Evolutionary conservation across 2,329 filamentous ascomycete species (phyloP).

Genomic region (Penicillium sclerotiorum): DNA sequence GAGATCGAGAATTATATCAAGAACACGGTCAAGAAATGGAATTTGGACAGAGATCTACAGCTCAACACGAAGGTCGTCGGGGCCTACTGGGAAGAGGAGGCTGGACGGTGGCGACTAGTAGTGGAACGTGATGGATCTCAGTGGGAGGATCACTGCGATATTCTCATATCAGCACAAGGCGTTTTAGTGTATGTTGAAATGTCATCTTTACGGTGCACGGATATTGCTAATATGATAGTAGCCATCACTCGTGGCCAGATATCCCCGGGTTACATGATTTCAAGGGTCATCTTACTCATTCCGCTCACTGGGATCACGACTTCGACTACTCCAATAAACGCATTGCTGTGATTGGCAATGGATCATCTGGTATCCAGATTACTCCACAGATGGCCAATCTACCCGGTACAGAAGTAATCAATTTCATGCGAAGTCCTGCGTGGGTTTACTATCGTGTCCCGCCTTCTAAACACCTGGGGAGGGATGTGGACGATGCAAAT

Average conservation of each 20-base stretch:
- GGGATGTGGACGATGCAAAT: slow-evolving; percentile 29
- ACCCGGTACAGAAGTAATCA: slow-evolving; percentile 28
- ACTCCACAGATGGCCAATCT: slow-evolving; percentile 12
- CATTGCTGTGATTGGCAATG: slow-evolving; percentile 35
- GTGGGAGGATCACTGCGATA: slow-evolving; percentile 36
- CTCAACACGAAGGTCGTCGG: slow-evolving; percentile 41
- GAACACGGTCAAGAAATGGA: slow-evolving; percentile 40
- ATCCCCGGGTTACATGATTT: slow-evolving; percentile 2
- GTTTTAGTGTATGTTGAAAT: slow-evolving; percentile 14
- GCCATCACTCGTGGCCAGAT: slow-evolving; percentile 2
- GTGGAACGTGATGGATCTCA: slow-evolving; percentile 31
- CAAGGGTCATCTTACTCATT: slow-evolving; percentile 7
- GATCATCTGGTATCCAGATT: slow-evolving; percentile 40
- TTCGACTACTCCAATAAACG: slow-evolving; percentile 28
- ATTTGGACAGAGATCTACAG: slow-evolving; percentile 42
- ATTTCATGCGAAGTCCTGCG: slow-evolving; percentile 30
- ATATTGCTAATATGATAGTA: slow-evolving; percentile 15
- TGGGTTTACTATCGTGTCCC: slow-evolving; percentile 29
- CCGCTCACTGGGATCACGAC: slow-evolving; percentile 17
- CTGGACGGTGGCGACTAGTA: slow-evolving; percentile 38
- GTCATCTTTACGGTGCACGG: slow-evolving; percentile 23
- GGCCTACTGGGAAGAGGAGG: slow-evolving; percentile 43
- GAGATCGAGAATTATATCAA: slow-evolving; percentile 50
- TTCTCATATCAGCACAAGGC: slow-evolving; percentile 21
- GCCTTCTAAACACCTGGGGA: slow-evolving; percentile 21